phyloP scores from a whole-genome alignment of 208 protist species.

The Leishmania tarentolae region DNA sequence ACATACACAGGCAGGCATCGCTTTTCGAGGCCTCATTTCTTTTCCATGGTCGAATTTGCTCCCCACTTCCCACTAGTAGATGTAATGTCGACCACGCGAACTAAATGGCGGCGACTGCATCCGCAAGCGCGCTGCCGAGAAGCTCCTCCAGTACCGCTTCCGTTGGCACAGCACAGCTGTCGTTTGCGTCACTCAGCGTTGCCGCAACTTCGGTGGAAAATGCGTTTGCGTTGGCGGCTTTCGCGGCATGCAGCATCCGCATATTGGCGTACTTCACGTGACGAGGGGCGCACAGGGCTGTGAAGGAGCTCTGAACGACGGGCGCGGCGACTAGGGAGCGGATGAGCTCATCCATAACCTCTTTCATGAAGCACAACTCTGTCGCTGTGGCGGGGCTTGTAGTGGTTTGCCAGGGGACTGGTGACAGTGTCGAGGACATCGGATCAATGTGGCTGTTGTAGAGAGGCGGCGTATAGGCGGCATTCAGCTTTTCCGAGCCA shows the following conservation, averaged over 20 bases:
- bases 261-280: slow-evolving; percentile 37
- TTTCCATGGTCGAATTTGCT: no score
- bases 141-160: slow-evolving; percentile 55
- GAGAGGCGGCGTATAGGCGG: slow-evolving; percentile 31
- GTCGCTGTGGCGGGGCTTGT: not conserved
- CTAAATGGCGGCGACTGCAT: slow-evolving; percentile 18
- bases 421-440: not conserved
- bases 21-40: no score
- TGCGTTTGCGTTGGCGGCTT: not conserved
- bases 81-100: not conserved
- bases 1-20: not conserved
- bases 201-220: not conserved
- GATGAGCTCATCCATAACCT: slow-evolving; percentile 71
- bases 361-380: slow-evolving; percentile 34
- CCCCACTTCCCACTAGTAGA: no score
- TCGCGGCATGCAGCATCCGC: slow-evolving; percentile 16
- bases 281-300: slow-evolving; percentile 35
- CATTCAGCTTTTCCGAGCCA: slow-evolving; percentile 39
- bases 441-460: slow-evolving; percentile 26
- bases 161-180: slow-evolving; percentile 8
- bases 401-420: not conserved
- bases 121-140: slow-evolving; percentile 36
- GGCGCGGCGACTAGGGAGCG: slow-evolving; percentile 60
- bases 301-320: slow-evolving; percentile 58
- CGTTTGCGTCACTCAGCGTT: not conserved